Base-by-base conservation (phyloP, 2,329 filamentous ascomycete genomes). In the Geosmithia flava region DNA sequence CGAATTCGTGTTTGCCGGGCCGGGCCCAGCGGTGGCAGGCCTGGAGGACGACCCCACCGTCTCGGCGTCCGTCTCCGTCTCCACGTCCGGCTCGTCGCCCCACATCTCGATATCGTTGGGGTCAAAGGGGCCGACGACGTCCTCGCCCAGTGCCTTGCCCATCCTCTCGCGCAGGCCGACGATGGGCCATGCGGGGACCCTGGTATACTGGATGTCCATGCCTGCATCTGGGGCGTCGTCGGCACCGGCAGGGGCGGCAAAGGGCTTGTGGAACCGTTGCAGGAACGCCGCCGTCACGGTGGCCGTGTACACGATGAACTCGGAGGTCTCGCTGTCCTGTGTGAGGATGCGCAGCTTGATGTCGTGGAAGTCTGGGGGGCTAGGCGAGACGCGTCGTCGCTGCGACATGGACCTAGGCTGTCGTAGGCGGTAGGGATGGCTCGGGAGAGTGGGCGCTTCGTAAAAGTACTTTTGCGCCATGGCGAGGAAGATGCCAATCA, bases 391-490 rank as follows among this genome's bases (percentile, higher is more conserved):
- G 23, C 23, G 23, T 27, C 23, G 23, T 27, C 8, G 33, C 33
- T 37, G 54, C 53, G 13, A 53, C 53, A 37, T 48, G 50, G 44
- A 23, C 27, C 52, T 49, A 3, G 50, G 6, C 33, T 37, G 33
- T 3, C 33, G 33, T 11, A 37, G 33, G 15, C 33, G 33, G 33
- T 37, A 37, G 33, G 33, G 10, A 11, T 37, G 33, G 16, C 11
- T 16, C 2, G 27, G n/a, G 33, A 17, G 45, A 20, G 2, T 20
- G 16, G 37, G 45, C 19, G 23, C 11, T 1, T 20, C 53, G 55
- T 80, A 78, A 49, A 75, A 75, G 44, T 74, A 67, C 8, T 68
- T 65, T 54, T 81, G 77, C 7, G 77, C 77, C 71, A 80, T 75
- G 44, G 72, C 71, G 13, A 81, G 54, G 49, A 80, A 71, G 42